Base-by-base conservation (phyloP, 257 asterid species). In the Apocynum venetum region DNA sequence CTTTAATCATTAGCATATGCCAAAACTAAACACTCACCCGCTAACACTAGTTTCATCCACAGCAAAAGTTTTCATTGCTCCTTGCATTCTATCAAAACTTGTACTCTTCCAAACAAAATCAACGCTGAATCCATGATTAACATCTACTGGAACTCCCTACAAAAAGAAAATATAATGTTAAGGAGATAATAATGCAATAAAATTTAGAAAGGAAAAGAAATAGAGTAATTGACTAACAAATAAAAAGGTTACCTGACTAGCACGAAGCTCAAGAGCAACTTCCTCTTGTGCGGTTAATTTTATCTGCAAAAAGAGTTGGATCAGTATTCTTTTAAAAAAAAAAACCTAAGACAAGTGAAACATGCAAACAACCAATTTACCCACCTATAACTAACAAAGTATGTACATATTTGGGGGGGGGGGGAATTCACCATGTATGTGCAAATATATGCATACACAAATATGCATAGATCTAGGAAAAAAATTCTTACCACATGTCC, bases 31-130 rank as follows among this genome's bases (percentile, higher is more conserved):
- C 47, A 89, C 98, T 79, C 72, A 93, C 99, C 99, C 99, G 83
- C 99, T 96, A 81, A 93, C 98, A 88, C 98, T 96, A 60, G 99
- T 96, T 79, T 96, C 99, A 84, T 96, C 99, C 67, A 96, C 97
- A 6, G 94, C 98, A 93, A 96, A 96, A n/a, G 92, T 92, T 87
- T 96, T 96, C 98, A 96, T 92, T 69, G 99, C 98, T 59, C 93
- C 92, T 87, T 96, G 99, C 98, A 93, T 93, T 83, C 98, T 93
- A 80, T 96, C 99, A 86, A 96, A 96, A 86, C 98, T 96, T 38
- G 99, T 96, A 89, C 98, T 96, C 87, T 96, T 96, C 99, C 99
- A 96, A 35, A 93, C 99, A 89, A 96, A 96, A 76, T 96, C 99
- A 60, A 96, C 98, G 35, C 96, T 96, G 73, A 91, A 88, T 81